Evolutionary conservation across 352 stramenopile species (phyloP).

Genomic region (Globisporangium okanoganense): DNA sequence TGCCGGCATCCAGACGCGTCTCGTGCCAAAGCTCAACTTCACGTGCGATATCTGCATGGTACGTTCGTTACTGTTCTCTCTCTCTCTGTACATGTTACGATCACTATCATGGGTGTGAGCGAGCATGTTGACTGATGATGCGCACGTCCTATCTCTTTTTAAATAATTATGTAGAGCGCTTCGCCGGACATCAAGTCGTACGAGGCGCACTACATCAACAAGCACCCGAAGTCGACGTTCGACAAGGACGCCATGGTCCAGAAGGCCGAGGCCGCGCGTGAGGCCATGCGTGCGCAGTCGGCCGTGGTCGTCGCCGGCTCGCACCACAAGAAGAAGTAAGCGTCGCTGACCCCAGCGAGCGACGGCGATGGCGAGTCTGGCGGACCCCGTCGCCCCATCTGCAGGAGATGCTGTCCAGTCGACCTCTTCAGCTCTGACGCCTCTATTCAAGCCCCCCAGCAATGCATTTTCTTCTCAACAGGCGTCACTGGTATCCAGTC

Average conservation of each 20-base stretch:
- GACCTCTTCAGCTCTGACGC: slow-evolving; percentile 5
- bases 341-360: neutral
- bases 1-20: slow-evolving; percentile 29
- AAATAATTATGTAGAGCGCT: slow-evolving; percentile 26
- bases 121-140: neutral
- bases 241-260: slow-evolving; percentile 43
- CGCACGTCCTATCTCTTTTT: neutral
- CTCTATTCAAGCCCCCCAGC: slow-evolving; percentile 3
- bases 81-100: neutral
- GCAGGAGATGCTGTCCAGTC: neutral
- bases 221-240: slow-evolving; percentile 53
- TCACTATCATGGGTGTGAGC: neutral
- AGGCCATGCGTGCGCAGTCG: slow-evolving; percentile 23
- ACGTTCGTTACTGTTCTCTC: slow-evolving; percentile 14
- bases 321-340: slow-evolving; percentile 47
- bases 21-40: slow-evolving; percentile 56
- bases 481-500: neutral
- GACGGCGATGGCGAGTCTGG: no score
- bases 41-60: slow-evolving; percentile 71
- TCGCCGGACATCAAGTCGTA: slow-evolving; percentile 64
- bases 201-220: slow-evolving; percentile 54
- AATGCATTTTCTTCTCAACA: neutral
- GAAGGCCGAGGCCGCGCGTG: slow-evolving; percentile 49
- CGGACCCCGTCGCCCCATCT: neutral
- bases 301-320: slow-evolving; percentile 27